Evolutionary conservation across 2,329 filamentous ascomycete genomes (phyloP).

Genomic region (Chaetomium sp.): DNA sequence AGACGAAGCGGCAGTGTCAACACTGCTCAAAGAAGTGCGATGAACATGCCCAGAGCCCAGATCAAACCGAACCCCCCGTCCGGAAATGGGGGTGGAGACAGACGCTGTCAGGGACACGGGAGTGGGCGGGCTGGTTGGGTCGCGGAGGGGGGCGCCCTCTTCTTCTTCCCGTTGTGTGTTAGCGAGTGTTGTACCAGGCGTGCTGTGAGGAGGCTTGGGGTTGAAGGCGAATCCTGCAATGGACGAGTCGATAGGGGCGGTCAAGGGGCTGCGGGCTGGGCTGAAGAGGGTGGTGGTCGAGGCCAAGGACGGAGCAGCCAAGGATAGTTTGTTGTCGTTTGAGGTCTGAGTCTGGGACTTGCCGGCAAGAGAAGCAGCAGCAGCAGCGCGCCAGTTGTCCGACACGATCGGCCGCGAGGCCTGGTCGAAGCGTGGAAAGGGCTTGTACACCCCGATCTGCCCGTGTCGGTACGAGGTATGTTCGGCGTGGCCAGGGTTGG

Average conservation of each 20-base stretch:
- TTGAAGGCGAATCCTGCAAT: neutral
- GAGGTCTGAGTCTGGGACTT: too few species aligned
- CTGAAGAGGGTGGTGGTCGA: neutral
- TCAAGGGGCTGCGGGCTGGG: conserved; percentile 2
- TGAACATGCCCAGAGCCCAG: neutral
- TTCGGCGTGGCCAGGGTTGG: too few species aligned
- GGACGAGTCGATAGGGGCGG: neutral
- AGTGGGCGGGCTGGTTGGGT: neutral
- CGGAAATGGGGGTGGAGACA: neutral
- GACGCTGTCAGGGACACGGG: conserved; percentile 4
- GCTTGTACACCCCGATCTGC: neutral
- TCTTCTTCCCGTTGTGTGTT: too few species aligned
- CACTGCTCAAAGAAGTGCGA: conserved; percentile 1
- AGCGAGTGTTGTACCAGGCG: too few species aligned
- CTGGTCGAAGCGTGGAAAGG: conserved; percentile 8
- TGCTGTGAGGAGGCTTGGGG: too few species aligned
- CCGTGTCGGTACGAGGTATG: neutral
- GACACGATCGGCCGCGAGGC: conserved; percentile 6
- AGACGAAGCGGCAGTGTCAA: neutral
- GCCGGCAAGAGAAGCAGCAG: too few species aligned
- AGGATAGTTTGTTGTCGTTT: neutral
- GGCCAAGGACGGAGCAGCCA: neutral
- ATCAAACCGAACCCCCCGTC: neutral
- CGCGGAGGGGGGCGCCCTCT: too few species aligned
- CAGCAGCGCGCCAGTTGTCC: conserved; percentile 7